Evolutionary conservation across 2,329 filamentous ascomycete genomes (phyloP), one percentile per base, ranked within the genome.

Genomic region (Ascochyta fabae): DNA sequence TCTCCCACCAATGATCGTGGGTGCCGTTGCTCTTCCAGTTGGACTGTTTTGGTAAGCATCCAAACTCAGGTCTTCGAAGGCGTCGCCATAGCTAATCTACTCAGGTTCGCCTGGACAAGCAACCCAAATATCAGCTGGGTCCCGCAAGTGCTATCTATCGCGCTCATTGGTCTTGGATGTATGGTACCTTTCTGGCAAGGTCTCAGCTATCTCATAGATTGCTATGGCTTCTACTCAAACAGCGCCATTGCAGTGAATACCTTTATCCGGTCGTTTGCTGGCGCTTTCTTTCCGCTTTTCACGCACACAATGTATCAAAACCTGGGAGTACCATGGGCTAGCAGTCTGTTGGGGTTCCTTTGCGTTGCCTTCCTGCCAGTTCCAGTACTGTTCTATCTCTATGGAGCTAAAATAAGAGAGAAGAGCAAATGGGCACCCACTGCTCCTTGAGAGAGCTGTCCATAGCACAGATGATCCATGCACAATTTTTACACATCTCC

Each of bases 181-280:
- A 88, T 86, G 70, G 76, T 93, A 77, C 88, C 88, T 24, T 92
- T 95, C 71, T 94, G 94, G 82, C 85, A 95, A 33, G 89, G 91
- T 62, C 81, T 95, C 60, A 92, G 92, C 78, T 94, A 93, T 72
- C 83, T 94, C 9, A 88, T 94, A 56, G 90, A 94, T 69, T 86
- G 73, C 46, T 82, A 81, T 58, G 76, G 77, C 8, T 72, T 71
- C 40, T 77, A 75, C 29, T 74, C 78, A 0, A 81, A 80, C 13
- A 78, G 75, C 35, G 80, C 80, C 0, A 73, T 82, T 26, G 79
- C 79, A 0, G 78, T 80, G 0, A 82, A 81, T 65, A 83, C 81
- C 0, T 82, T 83, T 51, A 65, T 84, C 13, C 72, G 82, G 12
- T 80, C 76, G 15, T 62, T 78, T 0, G 80, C 82, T 49, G 82